phyloP scores from a whole-genome alignment of 2,329 filamentous ascomycete genomes.

The Penicillium fuscoglaucum region DNA sequence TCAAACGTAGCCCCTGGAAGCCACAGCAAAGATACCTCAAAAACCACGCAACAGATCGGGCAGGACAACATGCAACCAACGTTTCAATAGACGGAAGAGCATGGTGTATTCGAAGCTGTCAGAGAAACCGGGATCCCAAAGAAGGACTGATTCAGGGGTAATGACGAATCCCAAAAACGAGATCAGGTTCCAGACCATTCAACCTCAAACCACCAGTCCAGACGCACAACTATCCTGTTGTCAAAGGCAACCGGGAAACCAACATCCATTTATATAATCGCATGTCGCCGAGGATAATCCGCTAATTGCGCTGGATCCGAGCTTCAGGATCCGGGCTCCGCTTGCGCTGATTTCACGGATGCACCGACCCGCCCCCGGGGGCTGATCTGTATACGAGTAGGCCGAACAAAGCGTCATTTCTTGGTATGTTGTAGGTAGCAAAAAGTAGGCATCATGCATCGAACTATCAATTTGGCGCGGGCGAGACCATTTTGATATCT shows the following conservation, averaged over 20 bases:
- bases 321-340: constrained; percentile 8
- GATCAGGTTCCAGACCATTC: neutral
- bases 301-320: constrained; percentile 5
- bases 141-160: constrained; percentile 12
- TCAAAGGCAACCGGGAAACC: constrained; percentile 14
- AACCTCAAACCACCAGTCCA: constrained; percentile 2
- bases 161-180: constrained; percentile 13
- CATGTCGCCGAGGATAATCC: constrained; percentile 3
- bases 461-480: constrained; percentile 1
- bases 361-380: neutral
- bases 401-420: neutral
- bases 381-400: constrained; percentile 4
- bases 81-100: neutral
- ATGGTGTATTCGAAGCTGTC: constrained; percentile 9
- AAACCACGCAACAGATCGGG: neutral
- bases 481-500: neutral
- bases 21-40: constrained; percentile 1
- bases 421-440: neutral
- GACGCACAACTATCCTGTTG: constrained; percentile 9
- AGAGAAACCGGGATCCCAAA: constrained; percentile 1
- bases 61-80: neutral
- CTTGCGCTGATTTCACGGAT: neutral
- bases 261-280: constrained; percentile 6
- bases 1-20: constrained; percentile 4
- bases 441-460: constrained; percentile 2